These are phyloP conservation scores for Stephania japonica DNA, from an alignment of 164 flowering plant species.

Conservation along the genomic window DNA sequence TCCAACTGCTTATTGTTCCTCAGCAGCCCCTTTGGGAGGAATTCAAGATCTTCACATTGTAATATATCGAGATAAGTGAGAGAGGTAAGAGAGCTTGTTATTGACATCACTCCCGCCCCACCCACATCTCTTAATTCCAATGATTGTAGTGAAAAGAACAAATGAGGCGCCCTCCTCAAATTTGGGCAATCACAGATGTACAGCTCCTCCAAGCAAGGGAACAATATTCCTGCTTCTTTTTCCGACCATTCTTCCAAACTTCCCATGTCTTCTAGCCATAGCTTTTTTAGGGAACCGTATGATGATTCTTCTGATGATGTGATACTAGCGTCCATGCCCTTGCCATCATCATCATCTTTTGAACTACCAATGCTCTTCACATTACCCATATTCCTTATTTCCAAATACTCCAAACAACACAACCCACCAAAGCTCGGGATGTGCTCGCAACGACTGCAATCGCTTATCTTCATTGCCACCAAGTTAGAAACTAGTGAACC, in stretches of 20 bases:
- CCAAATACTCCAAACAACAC: conserved; percentile 8
- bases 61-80: neutral
- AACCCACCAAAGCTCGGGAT: conserved; percentile 20
- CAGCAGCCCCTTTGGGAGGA: neutral
- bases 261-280: neutral
- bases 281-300: conserved; percentile 12
- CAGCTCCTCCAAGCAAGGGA: conserved; percentile 13
- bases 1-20: neutral
- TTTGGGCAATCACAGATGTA: neutral
- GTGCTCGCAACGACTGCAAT: neutral
- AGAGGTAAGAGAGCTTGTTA: neutral
- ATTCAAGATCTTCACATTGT: neutral
- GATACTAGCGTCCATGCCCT: neutral
- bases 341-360: neutral
- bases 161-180: neutral
- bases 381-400: conserved; percentile 2
- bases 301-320: neutral
- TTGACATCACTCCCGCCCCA: neutral
- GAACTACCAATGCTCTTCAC: conserved; percentile 11
- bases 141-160: neutral
- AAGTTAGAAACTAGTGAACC: neutral
- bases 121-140: neutral
- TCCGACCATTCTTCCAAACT: conserved; percentile 19
- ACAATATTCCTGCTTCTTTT: too few relatives aligned
- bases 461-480: neutral